Evolutionary conservation across 2,329 filamentous ascomycete species (phyloP).

Genomic region (Aspergillus floridensis): DNA sequence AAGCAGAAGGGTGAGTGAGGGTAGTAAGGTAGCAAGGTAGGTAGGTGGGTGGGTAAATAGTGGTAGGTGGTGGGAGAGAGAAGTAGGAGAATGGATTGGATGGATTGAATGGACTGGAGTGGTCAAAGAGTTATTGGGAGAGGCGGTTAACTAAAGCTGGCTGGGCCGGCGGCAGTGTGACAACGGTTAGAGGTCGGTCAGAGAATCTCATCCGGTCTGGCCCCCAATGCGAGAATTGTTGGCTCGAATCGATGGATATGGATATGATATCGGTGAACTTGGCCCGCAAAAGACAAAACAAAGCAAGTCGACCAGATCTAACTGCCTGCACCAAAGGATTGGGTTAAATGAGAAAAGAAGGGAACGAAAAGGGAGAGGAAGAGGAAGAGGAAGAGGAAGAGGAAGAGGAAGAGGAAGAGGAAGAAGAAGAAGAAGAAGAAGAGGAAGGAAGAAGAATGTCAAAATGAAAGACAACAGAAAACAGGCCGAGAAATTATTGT

Average conservation of each 20-base stretch:
- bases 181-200: slow-evolving; percentile 23
- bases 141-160: slow-evolving; percentile 27
- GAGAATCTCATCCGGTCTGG: slow-evolving; percentile 16
- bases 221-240: slow-evolving; percentile 23
- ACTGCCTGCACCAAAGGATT: too few species aligned
- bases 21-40: neutral
- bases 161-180: slow-evolving; percentile 26
- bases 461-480: slow-evolving; percentile 11
- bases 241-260: slow-evolving; percentile 13
- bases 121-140: slow-evolving; percentile 18
- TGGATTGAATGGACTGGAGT: slow-evolving; percentile 6
- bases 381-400: slow-evolving; percentile 14
- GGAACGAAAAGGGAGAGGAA: neutral
- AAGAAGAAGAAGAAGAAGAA: slow-evolving; percentile 31
- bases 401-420: slow-evolving; percentile 12
- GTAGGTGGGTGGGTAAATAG: neutral
- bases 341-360: neutral
- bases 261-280: too few species aligned
- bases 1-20: slow-evolving; percentile 1
- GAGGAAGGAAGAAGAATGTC: slow-evolving; percentile 17
- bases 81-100: neutral
- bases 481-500: slow-evolving; percentile 8
- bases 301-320: neutral
- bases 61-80: neutral
- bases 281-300: too few species aligned